A percentile compares a stretch with the other conserved stretches of the same genome.
These are phyloP conservation scores for Blastobotrys persicus DNA, from an alignment of 1,139 yeast genomes.

Conservation along the genomic window DNA sequence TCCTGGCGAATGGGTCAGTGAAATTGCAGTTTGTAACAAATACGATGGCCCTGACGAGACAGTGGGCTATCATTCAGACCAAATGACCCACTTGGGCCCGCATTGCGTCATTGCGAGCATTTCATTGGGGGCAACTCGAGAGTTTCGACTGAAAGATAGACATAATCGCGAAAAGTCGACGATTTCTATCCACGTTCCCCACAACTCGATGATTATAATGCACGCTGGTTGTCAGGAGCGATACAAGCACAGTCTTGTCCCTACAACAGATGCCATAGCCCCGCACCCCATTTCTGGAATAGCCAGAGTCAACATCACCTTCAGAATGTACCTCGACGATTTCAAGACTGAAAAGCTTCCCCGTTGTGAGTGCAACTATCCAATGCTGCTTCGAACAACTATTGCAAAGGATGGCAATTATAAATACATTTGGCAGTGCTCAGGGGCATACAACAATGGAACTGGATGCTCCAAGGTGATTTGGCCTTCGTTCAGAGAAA, in stretches of 20 bases:
- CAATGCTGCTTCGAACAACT: constrained; percentile 44
- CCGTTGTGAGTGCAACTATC: constrained; percentile 46
- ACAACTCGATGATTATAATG: constrained; percentile 66
- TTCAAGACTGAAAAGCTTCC: constrained; percentile 44
- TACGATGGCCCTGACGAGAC: constrained; percentile 50
- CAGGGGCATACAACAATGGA: constrained; percentile 8
- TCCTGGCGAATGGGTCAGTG: constrained; percentile 48
- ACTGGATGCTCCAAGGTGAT: constrained; percentile 23
- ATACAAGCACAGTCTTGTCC: constrained; percentile 57
- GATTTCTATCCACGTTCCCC: constrained; percentile 57
- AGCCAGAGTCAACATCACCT: constrained; percentile 60
- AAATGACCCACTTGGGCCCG: constrained; percentile 68
- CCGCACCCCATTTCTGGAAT: constrained; percentile 51
- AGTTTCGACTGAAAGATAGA: constrained; percentile 51
- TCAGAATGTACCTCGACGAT: constrained; percentile 48
- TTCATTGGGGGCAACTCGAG: constrained; percentile 65
- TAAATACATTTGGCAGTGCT: constrained; percentile 49
- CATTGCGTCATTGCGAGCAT: constrained; percentile 62
- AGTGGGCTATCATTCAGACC: constrained; percentile 73
- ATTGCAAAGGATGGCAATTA: constrained; percentile 24
- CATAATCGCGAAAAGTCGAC: constrained; percentile 30
- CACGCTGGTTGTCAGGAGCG: constrained; percentile 75
- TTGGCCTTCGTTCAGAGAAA: constrained; percentile 17
- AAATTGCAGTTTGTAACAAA: constrained; percentile 54
- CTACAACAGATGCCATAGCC: constrained; percentile 35